Base-by-base conservation (phyloP, 2,329 filamentous ascomycete genomes). In the Pseudovirgaria hyperparasitica region DNA sequence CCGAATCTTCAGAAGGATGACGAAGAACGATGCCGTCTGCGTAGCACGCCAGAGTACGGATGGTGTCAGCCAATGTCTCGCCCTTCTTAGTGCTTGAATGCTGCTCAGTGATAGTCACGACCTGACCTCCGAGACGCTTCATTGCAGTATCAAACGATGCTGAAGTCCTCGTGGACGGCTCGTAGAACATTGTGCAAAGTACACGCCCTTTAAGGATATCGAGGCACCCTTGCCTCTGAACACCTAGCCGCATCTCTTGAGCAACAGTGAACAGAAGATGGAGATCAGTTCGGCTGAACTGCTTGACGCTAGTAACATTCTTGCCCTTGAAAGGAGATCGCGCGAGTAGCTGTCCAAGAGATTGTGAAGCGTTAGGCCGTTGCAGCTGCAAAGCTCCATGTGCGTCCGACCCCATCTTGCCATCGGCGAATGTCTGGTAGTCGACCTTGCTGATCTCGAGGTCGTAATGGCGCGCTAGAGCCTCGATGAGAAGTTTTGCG, bases 81-180 rank as follows among this genome's bases (percentile, higher is more conserved):
- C 90, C 90, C 69, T 98, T 98, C 56, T 86, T 72, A 4, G 86
- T 86, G 9, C 82, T 92, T 3, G 87, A 94, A 41, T 82, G 73
- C 5, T 76, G 70, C 3, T 87, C 92, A 21, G 84, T 67, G 47
- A 96, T 76, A 27, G 76, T 67, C 28, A 98, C 70, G 3, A 80
- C 87, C 25, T 84, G 72, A 25, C 90, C 90, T 41, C 90, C 90
- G 5, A 98, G 76, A 27, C 92, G 80, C 65, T 98, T 92, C 90
- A 98, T 98, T 22, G 90, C 90, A 30, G 87, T 82, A 50, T 98
- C 90, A 45, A 98, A 98, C 4, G 90, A 98, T 19, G 82, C 75
- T 9, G 87, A 94, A 5, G 90, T 98, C 29, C 90, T 73, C 3
- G 90, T 98, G 1, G 87, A 96, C 2, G 90, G 90, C 65, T 98